A percentile compares a stretch with the other conserved stretches of the same genome.
phyloP scores from a whole-genome alignment of 345 rosid species.

The Gossypium raimondii region DNA sequence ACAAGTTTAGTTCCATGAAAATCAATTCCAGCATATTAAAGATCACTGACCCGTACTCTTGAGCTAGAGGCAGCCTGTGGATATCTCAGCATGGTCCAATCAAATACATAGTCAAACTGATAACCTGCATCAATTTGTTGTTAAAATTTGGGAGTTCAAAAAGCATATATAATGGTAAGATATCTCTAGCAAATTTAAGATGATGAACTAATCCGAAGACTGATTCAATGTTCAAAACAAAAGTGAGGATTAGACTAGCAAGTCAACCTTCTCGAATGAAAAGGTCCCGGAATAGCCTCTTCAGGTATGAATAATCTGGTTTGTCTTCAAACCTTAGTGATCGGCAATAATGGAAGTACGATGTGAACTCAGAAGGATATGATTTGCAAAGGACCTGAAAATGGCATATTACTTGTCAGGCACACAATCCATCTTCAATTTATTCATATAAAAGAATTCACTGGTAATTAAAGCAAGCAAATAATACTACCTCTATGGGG shows the following conservation, averaged over 20 bases:
- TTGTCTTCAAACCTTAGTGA: constrained; percentile 92
- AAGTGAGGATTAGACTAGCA: not conserved
- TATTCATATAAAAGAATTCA: not conserved
- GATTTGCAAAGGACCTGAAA: constrained; percentile 84
- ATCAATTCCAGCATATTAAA: constrained; percentile 5
- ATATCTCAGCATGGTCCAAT: constrained; percentile 89
- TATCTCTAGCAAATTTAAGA: not conserved
- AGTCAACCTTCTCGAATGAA: constrained; percentile 82
- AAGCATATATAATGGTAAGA: not conserved
- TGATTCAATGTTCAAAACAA: not conserved
- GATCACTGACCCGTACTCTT: constrained; percentile 59
- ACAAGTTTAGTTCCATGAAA: not conserved
- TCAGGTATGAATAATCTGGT: constrained; percentile 94
- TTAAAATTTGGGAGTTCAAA: constrained; percentile 13
- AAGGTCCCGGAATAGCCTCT: constrained; percentile 88
- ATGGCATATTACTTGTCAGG: constrained; percentile 2
- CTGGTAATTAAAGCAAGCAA: not conserved
- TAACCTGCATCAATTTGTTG: constrained; percentile 49
- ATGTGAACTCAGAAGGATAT: constrained; percentile 80
- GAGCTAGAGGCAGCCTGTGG: constrained; percentile 81
- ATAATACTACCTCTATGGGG: constrained; percentile 66
- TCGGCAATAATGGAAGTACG: constrained; percentile 94
- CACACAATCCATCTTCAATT: not conserved
- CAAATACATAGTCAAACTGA: constrained; percentile 89
- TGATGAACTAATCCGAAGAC: not conserved